Conservation (phyloP, 1,284 basidiomycete species). For the Neotropicomus parvogracilis region DNA sequence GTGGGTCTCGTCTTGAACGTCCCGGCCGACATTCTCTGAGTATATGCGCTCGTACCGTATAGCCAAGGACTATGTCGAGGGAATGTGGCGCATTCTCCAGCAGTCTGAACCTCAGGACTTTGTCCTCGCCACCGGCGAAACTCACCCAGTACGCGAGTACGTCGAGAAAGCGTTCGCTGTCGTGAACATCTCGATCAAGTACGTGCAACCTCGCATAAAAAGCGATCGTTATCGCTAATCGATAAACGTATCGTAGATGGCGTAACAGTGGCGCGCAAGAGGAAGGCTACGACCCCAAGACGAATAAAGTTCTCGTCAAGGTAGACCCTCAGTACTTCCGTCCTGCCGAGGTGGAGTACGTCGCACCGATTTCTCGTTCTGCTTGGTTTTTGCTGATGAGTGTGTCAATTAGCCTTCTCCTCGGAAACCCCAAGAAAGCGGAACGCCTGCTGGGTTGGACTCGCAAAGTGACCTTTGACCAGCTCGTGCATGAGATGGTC, state of each 20-base stretch:
- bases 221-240: conserved; percentile 1
- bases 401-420: conserved; percentile 54
- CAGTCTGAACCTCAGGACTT: conserved; percentile 79
- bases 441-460: conserved; percentile 84
- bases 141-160: conserved; percentile 85
- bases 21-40: conserved; percentile 8
- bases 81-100: conserved; percentile 95
- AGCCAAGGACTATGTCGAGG: conserved; percentile 88
- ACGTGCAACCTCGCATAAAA: conserved; percentile 20
- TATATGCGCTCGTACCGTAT: conserved; percentile 2
- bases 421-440: conserved; percentile 82
- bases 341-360: conserved; percentile 89
- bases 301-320: conserved; percentile 69
- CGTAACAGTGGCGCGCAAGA: conserved; percentile 70
- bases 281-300: conserved; percentile 65
- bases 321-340: conserved; percentile 82
- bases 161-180: conserved; percentile 79
- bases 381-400: conserved; percentile 11
- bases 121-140: conserved; percentile 90
- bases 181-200: conserved; percentile 66
- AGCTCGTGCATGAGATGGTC: conserved; percentile 88
- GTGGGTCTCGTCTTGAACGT: conserved; percentile 38
- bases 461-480: conserved; percentile 74
- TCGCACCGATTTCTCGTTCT: conserved; percentile 23
- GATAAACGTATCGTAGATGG: conserved; percentile 51